Conservation (phyloP, 2,329 filamentous ascomycete genomes). For the Didymella sp. region DNA sequence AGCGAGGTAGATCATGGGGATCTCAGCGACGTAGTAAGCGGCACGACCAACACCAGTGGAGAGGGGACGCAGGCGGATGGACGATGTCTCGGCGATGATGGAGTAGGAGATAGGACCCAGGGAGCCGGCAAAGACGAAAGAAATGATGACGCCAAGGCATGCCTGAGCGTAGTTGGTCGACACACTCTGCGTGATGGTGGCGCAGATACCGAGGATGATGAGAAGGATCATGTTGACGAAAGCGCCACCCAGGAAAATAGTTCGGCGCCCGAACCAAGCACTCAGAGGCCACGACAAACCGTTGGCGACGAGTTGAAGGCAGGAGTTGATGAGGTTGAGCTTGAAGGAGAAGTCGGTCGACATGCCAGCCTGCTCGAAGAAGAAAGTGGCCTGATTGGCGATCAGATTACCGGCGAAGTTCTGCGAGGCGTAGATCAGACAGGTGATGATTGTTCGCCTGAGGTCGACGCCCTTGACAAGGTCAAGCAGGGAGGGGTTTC, state of each 20-base stretch:
- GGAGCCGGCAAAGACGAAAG: constrained; percentile 67
- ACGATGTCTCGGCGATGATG: constrained; percentile 70
- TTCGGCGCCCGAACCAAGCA: constrained; percentile 67
- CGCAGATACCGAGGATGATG: constrained; percentile 65
- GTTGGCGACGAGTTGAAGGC: constrained; percentile 66
- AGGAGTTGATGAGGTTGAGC: constrained; percentile 69
- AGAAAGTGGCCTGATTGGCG: constrained; percentile 67
- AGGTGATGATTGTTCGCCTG: constrained; percentile 62
- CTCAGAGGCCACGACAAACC: constrained; percentile 71
- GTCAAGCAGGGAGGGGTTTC: constrained; percentile 58
- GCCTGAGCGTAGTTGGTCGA: constrained; percentile 63
- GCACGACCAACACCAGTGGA: constrained; percentile 69
- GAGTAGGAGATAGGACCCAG: constrained; percentile 71
- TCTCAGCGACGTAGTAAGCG: constrained; percentile 68
- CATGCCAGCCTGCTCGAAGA: constrained; percentile 69
- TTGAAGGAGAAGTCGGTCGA: constrained; percentile 62
- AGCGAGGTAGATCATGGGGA: constrained; percentile 70
- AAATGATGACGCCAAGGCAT: constrained; percentile 68
- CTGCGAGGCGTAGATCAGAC: constrained; percentile 64
- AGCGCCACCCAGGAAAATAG: constrained; percentile 68
- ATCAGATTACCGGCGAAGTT: constrained; percentile 68
- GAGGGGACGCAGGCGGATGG: constrained; percentile 67
- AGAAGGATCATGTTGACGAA: constrained; percentile 61
- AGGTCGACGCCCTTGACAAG: constrained; percentile 62
- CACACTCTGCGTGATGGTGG: constrained; percentile 53